phyloP scores from a whole-genome alignment of 495 filamentous ascomycete species.

The Rhypophila decipiens region DNA sequence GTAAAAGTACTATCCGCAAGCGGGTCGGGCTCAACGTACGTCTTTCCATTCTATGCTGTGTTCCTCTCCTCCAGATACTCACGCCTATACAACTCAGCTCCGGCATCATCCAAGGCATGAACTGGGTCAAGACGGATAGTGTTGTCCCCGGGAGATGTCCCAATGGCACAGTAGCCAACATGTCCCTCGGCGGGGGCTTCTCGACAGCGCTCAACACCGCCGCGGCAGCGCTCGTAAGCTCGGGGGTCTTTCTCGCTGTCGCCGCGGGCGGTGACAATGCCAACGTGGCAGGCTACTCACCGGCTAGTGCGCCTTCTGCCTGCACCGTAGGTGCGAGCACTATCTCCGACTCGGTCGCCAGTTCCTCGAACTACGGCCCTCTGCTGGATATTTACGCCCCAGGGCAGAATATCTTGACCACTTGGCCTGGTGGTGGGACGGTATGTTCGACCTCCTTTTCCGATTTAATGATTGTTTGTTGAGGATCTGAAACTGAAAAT shows the following conservation, averaged over 20 bases:
- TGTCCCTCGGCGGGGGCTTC: conserved; percentile 46
- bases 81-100: conserved; percentile 2
- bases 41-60: not conserved
- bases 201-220: conserved; percentile 49
- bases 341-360: conserved; percentile 39
- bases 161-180: conserved; percentile 37
- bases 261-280: conserved; percentile 46
- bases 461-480: too few species aligned
- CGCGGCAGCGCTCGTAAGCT: conserved; percentile 37
- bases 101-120: conserved; percentile 39
- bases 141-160: conserved; percentile 22
- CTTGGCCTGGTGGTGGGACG: conserved; percentile 48
- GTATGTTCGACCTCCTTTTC: conserved; percentile 19
- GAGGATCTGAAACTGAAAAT: not conserved
- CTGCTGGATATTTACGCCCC: conserved; percentile 58
- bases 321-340: conserved; percentile 56
- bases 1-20: conserved; percentile 58
- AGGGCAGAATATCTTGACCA: conserved; percentile 47
- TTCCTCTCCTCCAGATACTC: not conserved
- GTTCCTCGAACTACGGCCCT: conserved; percentile 57
- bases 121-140: conserved; percentile 34
- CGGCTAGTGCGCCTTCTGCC: conserved; percentile 48
- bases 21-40: conserved; percentile 31
- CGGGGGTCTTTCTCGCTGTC: conserved; percentile 47
- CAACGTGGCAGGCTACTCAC: conserved; percentile 40